Percentiles rank a stretch among this genome's conserved stretches.
These are phyloP conservation scores for Colletotrichum sp. DNA, from an alignment of 2,329 filamentous ascomycete genomes.

Conservation along the genomic window DNA sequence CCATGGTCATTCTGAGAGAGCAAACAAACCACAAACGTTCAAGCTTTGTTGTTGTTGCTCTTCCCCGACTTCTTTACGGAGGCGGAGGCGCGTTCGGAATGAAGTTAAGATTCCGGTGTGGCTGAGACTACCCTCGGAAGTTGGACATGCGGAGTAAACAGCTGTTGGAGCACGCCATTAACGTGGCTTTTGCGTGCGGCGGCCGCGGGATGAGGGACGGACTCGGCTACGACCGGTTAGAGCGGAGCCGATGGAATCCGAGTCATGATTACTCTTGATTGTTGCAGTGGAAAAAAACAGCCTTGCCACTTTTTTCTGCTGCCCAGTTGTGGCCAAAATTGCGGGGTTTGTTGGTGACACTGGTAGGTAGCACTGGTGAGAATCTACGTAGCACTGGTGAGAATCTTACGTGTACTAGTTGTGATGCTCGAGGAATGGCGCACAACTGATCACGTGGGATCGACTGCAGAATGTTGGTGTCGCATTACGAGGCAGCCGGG, in stretches of 20 bases:
- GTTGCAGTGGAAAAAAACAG: neutral
- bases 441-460: neutral
- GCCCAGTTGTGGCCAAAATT: neutral
- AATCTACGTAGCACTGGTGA: neutral
- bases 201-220: neutral
- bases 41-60: neutral
- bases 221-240: neutral
- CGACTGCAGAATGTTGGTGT: neutral
- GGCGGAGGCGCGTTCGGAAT: neutral
- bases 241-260: neutral
- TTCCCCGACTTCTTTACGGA: neutral
- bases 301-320: neutral
- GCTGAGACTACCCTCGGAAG: neutral
- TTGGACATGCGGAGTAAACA: neutral
- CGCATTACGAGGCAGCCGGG: neutral
- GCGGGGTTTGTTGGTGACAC: neutral
- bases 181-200: neutral
- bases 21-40: neutral
- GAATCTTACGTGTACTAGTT: neutral
- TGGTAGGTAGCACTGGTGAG: neutral
- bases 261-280: neutral
- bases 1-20: constrained; percentile 7
- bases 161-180: neutral
- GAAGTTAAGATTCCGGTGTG: neutral
- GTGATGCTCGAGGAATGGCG: neutral